phyloP scores from a whole-genome alignment of 2,329 filamentous ascomycete genomes.

The Emericellopsis atlantica region DNA sequence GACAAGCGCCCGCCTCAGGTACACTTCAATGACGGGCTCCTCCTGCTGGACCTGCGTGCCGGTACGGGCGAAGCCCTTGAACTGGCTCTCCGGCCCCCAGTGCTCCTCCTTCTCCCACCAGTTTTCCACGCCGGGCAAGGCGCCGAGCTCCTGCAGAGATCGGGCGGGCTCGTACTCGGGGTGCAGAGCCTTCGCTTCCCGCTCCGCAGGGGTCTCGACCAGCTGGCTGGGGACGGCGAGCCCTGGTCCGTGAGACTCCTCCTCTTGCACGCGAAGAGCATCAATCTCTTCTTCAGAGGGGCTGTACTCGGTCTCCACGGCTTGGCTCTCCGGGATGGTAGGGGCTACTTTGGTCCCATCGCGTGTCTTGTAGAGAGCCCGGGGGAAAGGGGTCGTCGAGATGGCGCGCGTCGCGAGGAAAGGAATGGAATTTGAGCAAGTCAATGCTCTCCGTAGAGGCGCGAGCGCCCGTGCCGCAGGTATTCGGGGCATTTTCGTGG shows the following conservation, averaged over 20 bases:
- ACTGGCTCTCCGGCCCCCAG: constrained; percentile 33
- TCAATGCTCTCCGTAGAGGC: constrained; percentile 13
- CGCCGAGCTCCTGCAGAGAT: constrained; percentile 28
- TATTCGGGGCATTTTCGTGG: constrained; percentile 27
- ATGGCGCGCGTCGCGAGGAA: constrained; percentile 15
- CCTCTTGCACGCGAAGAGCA: neutral
- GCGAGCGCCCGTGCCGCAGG: constrained; percentile 20
- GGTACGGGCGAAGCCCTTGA: constrained; percentile 25
- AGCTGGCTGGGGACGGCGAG: constrained; percentile 18
- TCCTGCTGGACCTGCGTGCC: constrained; percentile 26
- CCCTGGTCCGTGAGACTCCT: constrained; percentile 11
- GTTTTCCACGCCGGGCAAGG: constrained; percentile 29
- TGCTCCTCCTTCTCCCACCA: constrained; percentile 45
- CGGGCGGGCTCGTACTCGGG: constrained; percentile 34
- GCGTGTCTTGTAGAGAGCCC: neutral
- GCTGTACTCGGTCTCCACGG: constrained; percentile 16
- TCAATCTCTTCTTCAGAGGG: constrained; percentile 1
- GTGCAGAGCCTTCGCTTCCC: constrained; percentile 15
- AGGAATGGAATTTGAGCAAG: constrained; percentile 9
- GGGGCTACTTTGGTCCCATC: too few species aligned
- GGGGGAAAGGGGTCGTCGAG: constrained; percentile 19
- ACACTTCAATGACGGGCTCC: constrained; percentile 29
- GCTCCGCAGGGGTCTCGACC: constrained; percentile 18
- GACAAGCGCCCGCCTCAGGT: constrained; percentile 35
- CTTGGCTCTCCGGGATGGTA: constrained; percentile 12